Base-by-base conservation (phyloP, 768 basidiomycete species). In the Agrocybe praecox region DNA sequence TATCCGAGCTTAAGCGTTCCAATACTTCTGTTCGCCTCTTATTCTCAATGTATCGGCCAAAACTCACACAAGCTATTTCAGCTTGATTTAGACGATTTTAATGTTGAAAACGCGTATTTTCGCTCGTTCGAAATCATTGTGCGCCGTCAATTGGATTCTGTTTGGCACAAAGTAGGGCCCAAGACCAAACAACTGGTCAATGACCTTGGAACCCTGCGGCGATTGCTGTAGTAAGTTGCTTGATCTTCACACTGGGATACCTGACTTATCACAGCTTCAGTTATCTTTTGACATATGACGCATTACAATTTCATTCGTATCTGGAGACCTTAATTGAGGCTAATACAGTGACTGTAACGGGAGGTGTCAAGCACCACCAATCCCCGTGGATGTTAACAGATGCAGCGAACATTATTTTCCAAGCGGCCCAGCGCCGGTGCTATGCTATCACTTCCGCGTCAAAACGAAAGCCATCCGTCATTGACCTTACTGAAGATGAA, bases 91-190 rank as follows among this genome's bases (percentile, higher is more conserved):
- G 96, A 98, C 62, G 95, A 97, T 59, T 79, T 98, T 56, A 94
- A 84, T 22, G 83, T 98, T 46, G 92, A 97, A 65, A 95, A 90
- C 64, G 93, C 95, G 0, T 95, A 98, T 64, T 98, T 98, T 71
- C 86, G 87, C 32, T 93, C 91, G 1, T 99, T 98, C 65, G 96
- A 98, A 66, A 74, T 83, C 18, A 81, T 96, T 49, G 94, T 98
- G 2, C 85, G 96, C 2, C 83, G 85, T 29, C 94, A 96, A 65
- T 83, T 98, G 8, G 94, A 97, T 69, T 82, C 94, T 0, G 89
- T 97, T 7, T 98, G 97, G 96, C 95, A 98, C 71, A 93, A 94
- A 73, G 96, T 96, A 23, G 94, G 94, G 0, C 87, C 92, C 1
- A 89, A 85, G 58, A 98, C 96, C 5, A 94, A 92, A 63, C 92